Base-by-base conservation (phyloP, 2,329 filamentous ascomycete species). In the Penicillium polonicum region DNA sequence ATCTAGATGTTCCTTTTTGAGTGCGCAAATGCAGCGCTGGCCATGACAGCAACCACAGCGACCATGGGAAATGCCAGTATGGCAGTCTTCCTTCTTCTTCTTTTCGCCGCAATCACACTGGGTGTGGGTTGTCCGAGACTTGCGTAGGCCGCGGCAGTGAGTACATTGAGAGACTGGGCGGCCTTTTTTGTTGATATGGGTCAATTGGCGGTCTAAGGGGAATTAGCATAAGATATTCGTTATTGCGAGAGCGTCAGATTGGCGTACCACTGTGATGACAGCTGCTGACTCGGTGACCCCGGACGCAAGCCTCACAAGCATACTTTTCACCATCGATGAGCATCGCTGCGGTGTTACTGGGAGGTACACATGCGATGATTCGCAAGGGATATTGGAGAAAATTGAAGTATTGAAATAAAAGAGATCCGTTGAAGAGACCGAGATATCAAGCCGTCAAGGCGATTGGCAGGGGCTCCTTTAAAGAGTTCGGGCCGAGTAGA, bases 41-140 rank as follows among this genome's bases (percentile, higher is more conserved):
- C 84, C 84, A 69, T 85, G 81, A 62, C 77, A 77, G 71, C 85
- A 87, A 73, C 82, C 70, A 68, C 74, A 76, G 57, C 74, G 70
- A 68, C 75, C 58, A 65, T 64, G 70, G 59, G 69, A 64, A 65
- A 71, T 67, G 62, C 73, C 72, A 69, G 69, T 68, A 62, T 73
- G 66, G 63, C 69, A 67, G 59, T 74, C 72, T 60, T 68, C 66
- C 61, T 74, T 73, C 83, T 96, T 97, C 78, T 78, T 76, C 84
- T 96, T 97, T 78, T 96, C 91, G 74, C 91, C 92, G 77, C 94
- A 99, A 78, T 97, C 92, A 79, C 94, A 99, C 78, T 94, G 96
- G 72, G 94, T 86, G 78, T 97, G 94, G 64, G 93, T 91, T 58
- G 92, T 88, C 70, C 94, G 91, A 76, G 91, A 93, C 83, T 97